These are phyloP conservation scores for Micractinium sp. DNA, from an alignment of 139 green algal genomes.

Conservation along the genomic window DNA sequence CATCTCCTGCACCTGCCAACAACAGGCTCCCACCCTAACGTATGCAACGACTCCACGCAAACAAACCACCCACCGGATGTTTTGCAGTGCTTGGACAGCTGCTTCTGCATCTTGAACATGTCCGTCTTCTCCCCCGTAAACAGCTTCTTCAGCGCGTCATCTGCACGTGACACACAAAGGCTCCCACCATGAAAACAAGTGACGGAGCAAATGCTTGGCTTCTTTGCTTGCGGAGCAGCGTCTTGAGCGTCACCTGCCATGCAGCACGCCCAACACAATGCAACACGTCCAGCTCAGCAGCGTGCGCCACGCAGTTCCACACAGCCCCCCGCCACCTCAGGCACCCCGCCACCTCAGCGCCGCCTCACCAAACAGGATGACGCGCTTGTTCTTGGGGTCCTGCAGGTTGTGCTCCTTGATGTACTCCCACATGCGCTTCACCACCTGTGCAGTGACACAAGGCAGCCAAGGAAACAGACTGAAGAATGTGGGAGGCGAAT, in stretches of 20 bases:
- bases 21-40: too few species aligned
- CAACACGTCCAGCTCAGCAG: neutral
- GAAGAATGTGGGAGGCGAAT: neutral
- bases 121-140: conserved; percentile 60
- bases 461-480: neutral
- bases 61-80: conserved; percentile 16
- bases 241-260: neutral
- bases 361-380: conserved; percentile 16
- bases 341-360: neutral
- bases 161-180: conserved; percentile 35
- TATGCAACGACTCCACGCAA: neutral
- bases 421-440: conserved; percentile 86
- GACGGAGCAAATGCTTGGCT: too few species aligned
- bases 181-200: too few species aligned
- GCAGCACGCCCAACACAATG: too few species aligned
- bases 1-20: neutral
- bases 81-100: conserved; percentile 68
- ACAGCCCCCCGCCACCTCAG: too few species aligned
- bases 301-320: too few species aligned
- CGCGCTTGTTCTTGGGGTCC: conserved; percentile 71
- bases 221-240: too few species aligned
- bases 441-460: conserved; percentile 61
- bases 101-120: conserved; percentile 89
- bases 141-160: conserved; percentile 72
- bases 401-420: conserved; percentile 85